These are phyloP conservation scores for Panaeolus cyanescens DNA, from an alignment of 768 basidiomycete genomes.

Conservation along the genomic window DNA sequence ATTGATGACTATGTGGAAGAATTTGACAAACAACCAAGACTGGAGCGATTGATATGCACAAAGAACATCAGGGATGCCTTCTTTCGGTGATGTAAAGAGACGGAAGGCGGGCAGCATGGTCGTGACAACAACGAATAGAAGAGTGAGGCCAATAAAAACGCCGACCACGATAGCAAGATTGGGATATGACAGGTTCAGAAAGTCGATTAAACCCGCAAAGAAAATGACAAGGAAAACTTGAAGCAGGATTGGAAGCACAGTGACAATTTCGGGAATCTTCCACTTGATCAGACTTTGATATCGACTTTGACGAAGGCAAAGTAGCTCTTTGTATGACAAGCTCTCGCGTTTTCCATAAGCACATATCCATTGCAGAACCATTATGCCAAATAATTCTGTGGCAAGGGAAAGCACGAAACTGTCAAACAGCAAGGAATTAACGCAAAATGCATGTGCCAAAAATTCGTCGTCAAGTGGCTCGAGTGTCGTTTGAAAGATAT, in stretches of 20 bases:
- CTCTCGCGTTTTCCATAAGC: conserved; percentile 18
- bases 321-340: conserved; percentile 11
- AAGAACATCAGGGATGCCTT: background rate
- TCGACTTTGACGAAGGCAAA: conserved; percentile 24
- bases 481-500: background rate
- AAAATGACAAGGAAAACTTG: conserved; percentile 26
- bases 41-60: background rate
- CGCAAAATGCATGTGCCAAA: conserved; percentile 17
- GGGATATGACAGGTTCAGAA: conserved; percentile 16
- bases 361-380: conserved; percentile 24
- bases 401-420: conserved; percentile 22
- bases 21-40: background rate
- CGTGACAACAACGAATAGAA: conserved; percentile 18
- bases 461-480: conserved; percentile 13
- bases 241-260: conserved; percentile 24
- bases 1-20: background rate
- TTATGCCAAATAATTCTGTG: conserved; percentile 21
- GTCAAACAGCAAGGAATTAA: conserved; percentile 17
- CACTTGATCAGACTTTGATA: conserved; percentile 22
- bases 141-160: conserved; percentile 12
- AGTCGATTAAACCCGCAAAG: conserved; percentile 23
- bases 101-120: conserved; percentile 7
- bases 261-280: conserved; percentile 22
- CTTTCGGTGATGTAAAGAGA: background rate
- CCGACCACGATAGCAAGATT: conserved; percentile 17